Base-by-base conservation (phyloP, 257 asterid species). In the Capsicum rhomboideum region DNA sequence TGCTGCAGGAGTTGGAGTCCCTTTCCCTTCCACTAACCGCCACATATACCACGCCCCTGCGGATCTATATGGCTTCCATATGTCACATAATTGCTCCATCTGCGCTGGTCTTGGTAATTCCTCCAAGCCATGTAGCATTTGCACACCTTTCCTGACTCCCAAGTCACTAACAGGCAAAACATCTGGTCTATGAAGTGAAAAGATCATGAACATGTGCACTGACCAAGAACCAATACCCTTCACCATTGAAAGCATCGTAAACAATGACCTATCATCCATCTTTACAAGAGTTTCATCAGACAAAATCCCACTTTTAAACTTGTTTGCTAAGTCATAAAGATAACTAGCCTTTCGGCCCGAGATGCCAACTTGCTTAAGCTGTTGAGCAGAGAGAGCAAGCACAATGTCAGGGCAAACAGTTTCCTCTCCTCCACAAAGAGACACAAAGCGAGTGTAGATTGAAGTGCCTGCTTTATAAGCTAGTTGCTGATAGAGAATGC, bases 11-110 rank as follows among this genome's bases (percentile, higher is more conserved):
- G 90, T 82, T 4, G 91, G 90, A 13, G 93, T 82, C 64, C 93
- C 95, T 86, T 93, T 96, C 82, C 91, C 97, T 82, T 94, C 99
- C 10, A 87, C 89, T 37, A 92, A 85, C 90, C 97, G 88, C 98
- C 99, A 93, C 99, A 96, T 92, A 86, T 96, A 96, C 98, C 99
- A 96, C 0, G 98, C 94, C 85, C 98, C 99, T 56, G 95, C 97
- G 0, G 98, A 92, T 91, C 99, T 89, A 75, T 92, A 96, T 16
- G 99, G 99, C 90, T 85, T 92, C 99, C 99, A 94, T 83, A 92
- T 96, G 89, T 92, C 98, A 85, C 99, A 96, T 88, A 96, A 77
- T 52, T 87, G 92, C 85, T 96, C 99, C 98, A 96, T 93, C 86
- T 91, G 94, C 0, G 98, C 92, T 53, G 98, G 98, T 89, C 94